Percentiles rank a stretch among this genome's conserved stretches.
Evolutionary conservation across 2,329 filamentous ascomycete genomes (phyloP).

Genomic region (Teratosphaeria viscida): DNA sequence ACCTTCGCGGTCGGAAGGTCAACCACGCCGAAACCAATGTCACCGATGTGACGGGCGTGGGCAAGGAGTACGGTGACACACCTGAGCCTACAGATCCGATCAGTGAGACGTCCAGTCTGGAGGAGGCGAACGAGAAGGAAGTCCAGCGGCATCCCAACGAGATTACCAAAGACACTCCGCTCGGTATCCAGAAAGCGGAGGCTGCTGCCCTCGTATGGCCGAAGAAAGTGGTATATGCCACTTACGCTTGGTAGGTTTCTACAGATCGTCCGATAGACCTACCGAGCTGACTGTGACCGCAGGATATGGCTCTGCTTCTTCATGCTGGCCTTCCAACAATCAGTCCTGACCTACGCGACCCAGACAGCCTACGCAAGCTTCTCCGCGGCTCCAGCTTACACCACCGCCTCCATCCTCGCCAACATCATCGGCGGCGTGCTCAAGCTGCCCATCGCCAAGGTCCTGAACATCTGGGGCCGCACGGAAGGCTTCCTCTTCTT

Average conservation of each 20-base stretch:
- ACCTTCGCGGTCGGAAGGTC: neutral
- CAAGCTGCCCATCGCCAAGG: conserved; percentile 29
- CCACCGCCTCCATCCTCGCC: conserved; percentile 27
- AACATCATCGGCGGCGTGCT: conserved; percentile 28
- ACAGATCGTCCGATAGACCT: neutral
- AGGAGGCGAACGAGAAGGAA: conserved; percentile 23
- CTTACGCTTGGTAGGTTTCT: conserved; percentile 28
- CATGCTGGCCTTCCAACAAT: conserved; percentile 38
- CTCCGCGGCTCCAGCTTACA: conserved; percentile 25
- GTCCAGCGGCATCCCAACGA: conserved; percentile 19
- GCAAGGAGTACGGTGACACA: neutral
- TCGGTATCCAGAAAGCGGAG: conserved; percentile 30
- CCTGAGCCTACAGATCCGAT: neutral
- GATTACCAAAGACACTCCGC: conserved; percentile 22
- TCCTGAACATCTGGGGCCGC: conserved; percentile 33
- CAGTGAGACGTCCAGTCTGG: conserved; percentile 17
- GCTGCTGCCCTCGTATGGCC: conserved; percentile 33
- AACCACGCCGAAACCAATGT: neutral
- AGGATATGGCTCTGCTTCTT: conserved; percentile 41
- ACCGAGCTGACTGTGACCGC: conserved; percentile 1
- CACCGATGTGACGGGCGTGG: neutral
- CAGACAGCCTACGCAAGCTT: conserved; percentile 32
- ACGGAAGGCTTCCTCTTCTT: conserved; percentile 30
- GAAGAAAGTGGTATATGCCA: conserved; percentile 26
- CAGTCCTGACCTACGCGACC: conserved; percentile 27